phyloP scores from a whole-genome alignment of 1,139 yeast species.

The Geotrichum klebahnii region DNA sequence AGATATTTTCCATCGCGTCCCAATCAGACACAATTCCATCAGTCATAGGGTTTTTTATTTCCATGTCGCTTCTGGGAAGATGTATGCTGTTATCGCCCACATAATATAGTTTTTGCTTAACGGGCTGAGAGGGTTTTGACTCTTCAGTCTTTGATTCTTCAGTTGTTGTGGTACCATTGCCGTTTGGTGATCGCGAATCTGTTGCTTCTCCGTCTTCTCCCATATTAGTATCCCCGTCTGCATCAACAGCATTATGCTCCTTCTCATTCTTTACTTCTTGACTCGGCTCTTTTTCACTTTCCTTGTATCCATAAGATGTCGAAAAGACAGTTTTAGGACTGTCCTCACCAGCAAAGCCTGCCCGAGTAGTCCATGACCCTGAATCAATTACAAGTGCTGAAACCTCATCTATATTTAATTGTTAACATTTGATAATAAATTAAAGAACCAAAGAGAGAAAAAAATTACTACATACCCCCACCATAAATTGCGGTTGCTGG shows the following conservation, averaged over 20 bases:
- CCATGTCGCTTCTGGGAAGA: constrained; percentile 36
- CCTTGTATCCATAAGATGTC: constrained; percentile 42
- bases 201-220: constrained; percentile 23
- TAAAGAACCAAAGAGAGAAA: background rate
- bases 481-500: constrained; percentile 53
- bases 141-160: constrained; percentile 6
- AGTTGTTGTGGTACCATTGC: background rate
- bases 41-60: constrained; percentile 37
- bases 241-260: constrained; percentile 21
- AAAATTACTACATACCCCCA: constrained; percentile 42
- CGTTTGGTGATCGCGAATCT: background rate
- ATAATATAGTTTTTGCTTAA: constrained; percentile 19
- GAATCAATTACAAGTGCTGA: constrained; percentile 90
- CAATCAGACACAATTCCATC: constrained; percentile 44
- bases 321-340: constrained; percentile 75
- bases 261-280: constrained; percentile 8
- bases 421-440: background rate
- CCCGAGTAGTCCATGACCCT: constrained; percentile 76
- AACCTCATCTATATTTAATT: constrained; percentile 57
- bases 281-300: constrained; percentile 2
- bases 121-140: constrained; percentile 5
- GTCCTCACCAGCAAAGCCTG: constrained; percentile 94
- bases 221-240: constrained; percentile 27
- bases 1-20: constrained; percentile 43
- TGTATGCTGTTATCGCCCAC: constrained; percentile 38